Percentiles rank a stretch among this genome's conserved stretches.
Conservation (phyloP, 106 monocot species). For the Agapanthus africanus region DNA sequence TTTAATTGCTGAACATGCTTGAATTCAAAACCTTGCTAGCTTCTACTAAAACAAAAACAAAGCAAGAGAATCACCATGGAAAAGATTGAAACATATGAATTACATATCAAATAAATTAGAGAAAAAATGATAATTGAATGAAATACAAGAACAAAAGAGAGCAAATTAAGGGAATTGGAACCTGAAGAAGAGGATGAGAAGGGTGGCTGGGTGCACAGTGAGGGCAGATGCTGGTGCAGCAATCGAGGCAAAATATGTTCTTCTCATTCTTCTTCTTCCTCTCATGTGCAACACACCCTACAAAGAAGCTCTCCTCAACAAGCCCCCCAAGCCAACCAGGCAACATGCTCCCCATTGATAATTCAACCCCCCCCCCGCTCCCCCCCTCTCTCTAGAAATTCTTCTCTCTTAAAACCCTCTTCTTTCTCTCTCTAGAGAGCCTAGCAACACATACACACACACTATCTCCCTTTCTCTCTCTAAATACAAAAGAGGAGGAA, state of each 20-base stretch:
- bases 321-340: slow-evolving; percentile 52
- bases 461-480: background rate
- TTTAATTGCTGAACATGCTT: too few species aligned
- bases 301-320: slow-evolving; percentile 54
- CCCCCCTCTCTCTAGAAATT: too few species aligned
- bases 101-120: background rate
- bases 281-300: slow-evolving; percentile 33
- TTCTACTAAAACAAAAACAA: too few species aligned
- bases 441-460: background rate
- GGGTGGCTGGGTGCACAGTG: slow-evolving; percentile 48
- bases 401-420: background rate
- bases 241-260: slow-evolving; percentile 67
- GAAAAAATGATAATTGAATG: background rate
- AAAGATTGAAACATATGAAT: too few species aligned
- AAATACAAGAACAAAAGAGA: too few species aligned
- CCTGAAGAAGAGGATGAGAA: slow-evolving; percentile 57
- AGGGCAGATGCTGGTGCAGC: slow-evolving; percentile 59
- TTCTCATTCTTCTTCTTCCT: slow-evolving; percentile 63
- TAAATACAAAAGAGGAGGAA: background rate
- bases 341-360: slow-evolving; percentile 9
- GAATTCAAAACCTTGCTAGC: too few species aligned
- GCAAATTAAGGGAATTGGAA: background rate
- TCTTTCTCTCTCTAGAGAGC: too few species aligned
- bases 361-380: too few species aligned
- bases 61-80: too few species aligned